Conservation (phyloP, 441 rosid genomes). For the Jatropha multifida region DNA sequence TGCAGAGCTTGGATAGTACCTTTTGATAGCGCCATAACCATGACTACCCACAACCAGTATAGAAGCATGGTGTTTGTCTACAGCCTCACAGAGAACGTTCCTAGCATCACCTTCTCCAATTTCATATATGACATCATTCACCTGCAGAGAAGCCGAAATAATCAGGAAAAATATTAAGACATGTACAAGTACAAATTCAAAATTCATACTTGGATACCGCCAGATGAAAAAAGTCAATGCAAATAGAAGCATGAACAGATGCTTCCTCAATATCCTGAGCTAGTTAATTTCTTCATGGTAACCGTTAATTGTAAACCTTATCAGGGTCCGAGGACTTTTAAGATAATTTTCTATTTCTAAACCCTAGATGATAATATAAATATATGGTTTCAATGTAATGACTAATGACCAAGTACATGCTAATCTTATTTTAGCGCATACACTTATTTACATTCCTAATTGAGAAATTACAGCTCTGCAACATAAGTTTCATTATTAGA, state of each 20-base stretch:
- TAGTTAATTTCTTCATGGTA: neutral
- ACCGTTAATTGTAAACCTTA: neutral
- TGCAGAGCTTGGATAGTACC: conserved; percentile 33
- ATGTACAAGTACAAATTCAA: neutral
- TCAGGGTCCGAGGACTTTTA: neutral
- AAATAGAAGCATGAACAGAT: neutral
- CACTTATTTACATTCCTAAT: neutral
- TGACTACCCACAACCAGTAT: conserved; percentile 87
- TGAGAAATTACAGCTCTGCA: neutral
- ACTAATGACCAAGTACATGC: too few relatives aligned
- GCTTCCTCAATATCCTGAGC: neutral
- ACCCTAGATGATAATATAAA: too few relatives aligned
- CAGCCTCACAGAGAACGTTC: conserved; percentile 82
- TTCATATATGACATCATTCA: conserved; percentile 44
- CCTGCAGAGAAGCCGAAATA: conserved; percentile 37
- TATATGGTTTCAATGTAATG: too few relatives aligned
- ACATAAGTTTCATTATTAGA: neutral
- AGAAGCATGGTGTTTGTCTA: conserved; percentile 79
- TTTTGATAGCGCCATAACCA: conserved; percentile 92
- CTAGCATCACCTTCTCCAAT: conserved; percentile 86
- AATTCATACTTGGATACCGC: neutral
- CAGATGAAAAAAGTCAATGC: neutral
- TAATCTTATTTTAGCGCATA: too few relatives aligned
- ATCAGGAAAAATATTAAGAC: neutral
- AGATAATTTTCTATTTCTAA: too few relatives aligned